Conservation (phyloP, 148 eudicot species). For the Heliamphora exappendiculata region DNA sequence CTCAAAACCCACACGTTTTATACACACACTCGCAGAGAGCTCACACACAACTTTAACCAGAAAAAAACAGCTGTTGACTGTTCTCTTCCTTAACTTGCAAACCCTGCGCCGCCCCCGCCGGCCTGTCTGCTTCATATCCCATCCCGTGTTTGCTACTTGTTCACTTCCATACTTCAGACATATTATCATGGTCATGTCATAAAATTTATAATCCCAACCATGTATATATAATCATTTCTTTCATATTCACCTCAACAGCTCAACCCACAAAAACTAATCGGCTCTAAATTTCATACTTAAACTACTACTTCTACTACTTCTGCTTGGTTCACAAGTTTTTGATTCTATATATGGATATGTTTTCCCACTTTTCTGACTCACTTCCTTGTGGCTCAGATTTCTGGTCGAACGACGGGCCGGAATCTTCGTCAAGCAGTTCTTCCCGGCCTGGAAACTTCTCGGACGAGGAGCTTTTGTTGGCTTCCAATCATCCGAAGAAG, state of each 20-base stretch:
- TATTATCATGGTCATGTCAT: too few species aligned
- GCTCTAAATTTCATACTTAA: too few species aligned
- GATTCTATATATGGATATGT: background rate
- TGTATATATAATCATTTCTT: too few species aligned
- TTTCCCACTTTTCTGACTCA: conserved; percentile 2
- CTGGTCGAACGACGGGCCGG: background rate
- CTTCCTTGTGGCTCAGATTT: background rate
- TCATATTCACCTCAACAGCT: too few species aligned
- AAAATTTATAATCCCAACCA: too few species aligned
- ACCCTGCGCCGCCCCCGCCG: background rate
- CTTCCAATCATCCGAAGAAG: conserved; percentile 47
- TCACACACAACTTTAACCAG: background rate
- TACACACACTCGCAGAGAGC: background rate
- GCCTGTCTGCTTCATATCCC: background rate
- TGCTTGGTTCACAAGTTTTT: background rate
- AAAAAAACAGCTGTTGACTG: background rate
- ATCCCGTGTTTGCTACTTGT: background rate
- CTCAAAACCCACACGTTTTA: background rate
- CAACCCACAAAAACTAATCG: too few species aligned
- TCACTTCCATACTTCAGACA: background rate
- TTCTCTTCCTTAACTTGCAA: background rate
- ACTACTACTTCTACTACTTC: background rate
- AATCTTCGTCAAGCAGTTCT: background rate
- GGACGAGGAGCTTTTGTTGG: conserved; percentile 31
- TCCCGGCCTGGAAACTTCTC: background rate